phyloP scores from a whole-genome alignment of 495 filamentous ascomycete genomes.

The Cairneyella variabilis region DNA sequence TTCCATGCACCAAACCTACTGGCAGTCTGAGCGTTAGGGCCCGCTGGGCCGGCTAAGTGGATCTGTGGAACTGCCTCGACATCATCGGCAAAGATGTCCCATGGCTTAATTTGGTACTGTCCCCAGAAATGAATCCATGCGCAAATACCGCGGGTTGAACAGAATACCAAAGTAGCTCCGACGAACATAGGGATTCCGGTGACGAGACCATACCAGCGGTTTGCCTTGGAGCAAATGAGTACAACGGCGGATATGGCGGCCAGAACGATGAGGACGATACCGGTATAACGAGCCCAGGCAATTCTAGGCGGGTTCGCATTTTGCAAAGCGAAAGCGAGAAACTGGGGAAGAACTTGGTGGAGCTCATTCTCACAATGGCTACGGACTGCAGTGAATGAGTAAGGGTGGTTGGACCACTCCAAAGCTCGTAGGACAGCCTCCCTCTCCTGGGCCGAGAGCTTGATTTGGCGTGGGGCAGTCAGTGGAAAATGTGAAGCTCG shows the following conservation, averaged over 20 bases:
- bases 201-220: neutral
- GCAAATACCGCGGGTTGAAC: neutral
- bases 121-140: neutral
- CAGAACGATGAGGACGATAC: neutral
- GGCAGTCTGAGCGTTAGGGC: too few species aligned
- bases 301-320: neutral
- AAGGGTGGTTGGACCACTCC: neutral
- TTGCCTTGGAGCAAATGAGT: neutral
- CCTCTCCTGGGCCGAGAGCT: neutral
- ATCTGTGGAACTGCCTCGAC: too few species aligned
- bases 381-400: neutral
- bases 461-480: neutral
- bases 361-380: neutral
- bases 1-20: neutral
- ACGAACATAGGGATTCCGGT: neutral
- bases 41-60: too few species aligned
- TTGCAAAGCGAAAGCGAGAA: neutral
- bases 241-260: neutral
- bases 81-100: neutral
- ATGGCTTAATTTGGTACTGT: neutral
- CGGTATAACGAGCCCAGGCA: neutral
- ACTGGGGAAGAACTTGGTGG: neutral
- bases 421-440: neutral
- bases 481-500: too few species aligned
- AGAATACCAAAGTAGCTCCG: neutral